A percentile compares a stretch with the other conserved stretches of the same genome.
Evolutionary conservation across 2,329 filamentous ascomycete species (phyloP).

Genomic region (Trichoderma atrobrunneum): DNA sequence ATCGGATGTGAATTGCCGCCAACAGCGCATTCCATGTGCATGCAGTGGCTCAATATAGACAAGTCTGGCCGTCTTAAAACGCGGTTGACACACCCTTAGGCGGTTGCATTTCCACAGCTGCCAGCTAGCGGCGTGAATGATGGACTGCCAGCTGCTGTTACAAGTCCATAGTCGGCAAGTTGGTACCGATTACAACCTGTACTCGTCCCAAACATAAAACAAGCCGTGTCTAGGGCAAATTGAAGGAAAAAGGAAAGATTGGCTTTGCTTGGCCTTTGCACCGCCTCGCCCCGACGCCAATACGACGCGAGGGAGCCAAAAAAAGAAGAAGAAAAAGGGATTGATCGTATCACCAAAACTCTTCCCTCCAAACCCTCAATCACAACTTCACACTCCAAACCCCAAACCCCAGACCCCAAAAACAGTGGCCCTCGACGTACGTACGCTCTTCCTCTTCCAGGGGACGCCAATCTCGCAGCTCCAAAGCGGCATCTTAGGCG

Average conservation of each 20-base stretch:
- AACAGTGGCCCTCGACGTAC: not conserved
- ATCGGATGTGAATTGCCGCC: not conserved
- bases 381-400: not conserved
- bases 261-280: not conserved
- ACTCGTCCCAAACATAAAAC: not conserved
- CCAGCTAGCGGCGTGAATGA: not conserved
- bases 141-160: not conserved
- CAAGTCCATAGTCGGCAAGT: not conserved
- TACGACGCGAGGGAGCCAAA: not conserved
- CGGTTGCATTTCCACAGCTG: not conserved
- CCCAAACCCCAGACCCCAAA: too few species aligned
- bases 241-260: not conserved
- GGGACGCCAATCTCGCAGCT: constrained; percentile 7
- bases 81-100: not conserved
- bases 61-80: not conserved
- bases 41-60: not conserved
- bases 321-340: not conserved
- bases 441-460: not conserved
- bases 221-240: not conserved
- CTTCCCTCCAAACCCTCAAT: not conserved
- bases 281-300: not conserved
- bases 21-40: not conserved
- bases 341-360: not conserved
- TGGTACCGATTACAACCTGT: not conserved
- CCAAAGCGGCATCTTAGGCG: not conserved